phyloP scores from a whole-genome alignment of 768 basidiomycete genomes.

The Tulasnella sp. region DNA sequence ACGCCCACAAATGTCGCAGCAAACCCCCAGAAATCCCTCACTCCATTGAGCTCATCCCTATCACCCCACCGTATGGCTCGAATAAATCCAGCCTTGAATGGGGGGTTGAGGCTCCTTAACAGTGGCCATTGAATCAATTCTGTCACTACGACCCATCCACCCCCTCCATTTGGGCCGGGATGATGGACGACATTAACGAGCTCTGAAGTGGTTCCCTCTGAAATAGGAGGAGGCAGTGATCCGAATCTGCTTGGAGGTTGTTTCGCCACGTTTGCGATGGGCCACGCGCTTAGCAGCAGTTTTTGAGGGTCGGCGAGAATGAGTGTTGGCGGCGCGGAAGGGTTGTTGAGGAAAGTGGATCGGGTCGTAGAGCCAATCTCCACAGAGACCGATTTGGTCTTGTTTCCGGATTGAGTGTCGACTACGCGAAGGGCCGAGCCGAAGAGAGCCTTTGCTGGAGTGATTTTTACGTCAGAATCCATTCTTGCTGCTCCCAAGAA shows the following conservation, averaged over 20 bases:
- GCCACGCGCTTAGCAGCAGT: constrained; percentile 4
- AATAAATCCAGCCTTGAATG: neutral
- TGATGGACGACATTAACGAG: neutral
- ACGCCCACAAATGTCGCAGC: constrained; percentile 10
- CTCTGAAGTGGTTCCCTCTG: neutral
- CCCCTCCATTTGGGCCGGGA: neutral
- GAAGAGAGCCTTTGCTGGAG: constrained; percentile 19
- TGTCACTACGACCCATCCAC: constrained; percentile 10
- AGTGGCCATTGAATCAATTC: constrained; percentile 15
- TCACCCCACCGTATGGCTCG: neutral
- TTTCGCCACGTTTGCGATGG: constrained; percentile 3
- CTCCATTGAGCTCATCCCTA: neutral
- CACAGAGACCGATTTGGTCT: constrained; percentile 14
- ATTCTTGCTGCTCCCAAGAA: no score
- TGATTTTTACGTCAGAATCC: neutral
- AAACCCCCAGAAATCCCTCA: constrained; percentile 17
- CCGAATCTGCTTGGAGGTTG: neutral
- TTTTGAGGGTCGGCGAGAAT: constrained; percentile 21
- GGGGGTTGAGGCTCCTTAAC: neutral
- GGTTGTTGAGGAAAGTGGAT: neutral
- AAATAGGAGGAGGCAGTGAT: neutral
- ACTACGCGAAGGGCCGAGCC: constrained; percentile 19
- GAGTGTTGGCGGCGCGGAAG: neutral
- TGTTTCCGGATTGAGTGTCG: constrained; percentile 9
- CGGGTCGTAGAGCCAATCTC: neutral